A percentile compares a stretch with the other conserved stretches of the same genome.
Conservation (phyloP, 108 stramenopile genomes). For the Stephanodiscus triporus region DNA sequence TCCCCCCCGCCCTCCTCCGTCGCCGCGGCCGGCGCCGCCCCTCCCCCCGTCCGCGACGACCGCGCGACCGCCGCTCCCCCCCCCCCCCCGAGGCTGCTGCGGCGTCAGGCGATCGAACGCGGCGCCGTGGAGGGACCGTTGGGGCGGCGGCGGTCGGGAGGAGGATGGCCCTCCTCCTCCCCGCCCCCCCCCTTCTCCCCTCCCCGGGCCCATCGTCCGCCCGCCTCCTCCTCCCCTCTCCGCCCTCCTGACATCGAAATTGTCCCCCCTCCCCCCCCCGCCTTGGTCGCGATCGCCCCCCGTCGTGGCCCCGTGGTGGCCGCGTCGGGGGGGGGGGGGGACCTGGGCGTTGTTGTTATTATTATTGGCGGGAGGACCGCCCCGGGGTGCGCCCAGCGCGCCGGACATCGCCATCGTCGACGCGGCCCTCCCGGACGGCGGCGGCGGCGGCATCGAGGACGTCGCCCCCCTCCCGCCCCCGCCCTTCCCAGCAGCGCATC, state of each 20-base stretch:
- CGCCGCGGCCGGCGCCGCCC: no score
- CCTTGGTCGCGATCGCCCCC: slow-evolving; percentile 1
- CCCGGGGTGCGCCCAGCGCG: slow-evolving; percentile 75
- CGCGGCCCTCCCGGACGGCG: not conserved
- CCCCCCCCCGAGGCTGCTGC: not conserved
- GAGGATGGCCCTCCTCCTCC: slow-evolving; percentile 1
- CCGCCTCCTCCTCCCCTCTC: not conserved
- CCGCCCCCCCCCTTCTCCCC: slow-evolving; percentile 10
- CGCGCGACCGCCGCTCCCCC: not conserved
- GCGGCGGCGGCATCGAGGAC: no score
- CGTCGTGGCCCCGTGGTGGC: not conserved
- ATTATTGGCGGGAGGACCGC: not conserved
- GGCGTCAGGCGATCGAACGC: slow-evolving; percentile 10
- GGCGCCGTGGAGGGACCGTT: slow-evolving; percentile 2
- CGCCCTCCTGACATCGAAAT: not conserved
- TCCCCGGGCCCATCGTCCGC: not conserved
- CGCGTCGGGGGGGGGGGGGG: no score
- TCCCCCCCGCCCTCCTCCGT: no score
- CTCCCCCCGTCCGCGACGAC: no score
- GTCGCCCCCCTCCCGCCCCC: no score
- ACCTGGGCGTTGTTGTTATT: no score
- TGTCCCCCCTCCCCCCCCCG: not conserved
- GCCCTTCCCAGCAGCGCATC: not conserved
- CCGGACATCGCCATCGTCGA: slow-evolving; percentile 69
- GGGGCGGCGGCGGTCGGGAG: not conserved